Conservation (phyloP, 2,329 filamentous ascomycete genomes). For the Cercospora zeae-maydis region DNA sequence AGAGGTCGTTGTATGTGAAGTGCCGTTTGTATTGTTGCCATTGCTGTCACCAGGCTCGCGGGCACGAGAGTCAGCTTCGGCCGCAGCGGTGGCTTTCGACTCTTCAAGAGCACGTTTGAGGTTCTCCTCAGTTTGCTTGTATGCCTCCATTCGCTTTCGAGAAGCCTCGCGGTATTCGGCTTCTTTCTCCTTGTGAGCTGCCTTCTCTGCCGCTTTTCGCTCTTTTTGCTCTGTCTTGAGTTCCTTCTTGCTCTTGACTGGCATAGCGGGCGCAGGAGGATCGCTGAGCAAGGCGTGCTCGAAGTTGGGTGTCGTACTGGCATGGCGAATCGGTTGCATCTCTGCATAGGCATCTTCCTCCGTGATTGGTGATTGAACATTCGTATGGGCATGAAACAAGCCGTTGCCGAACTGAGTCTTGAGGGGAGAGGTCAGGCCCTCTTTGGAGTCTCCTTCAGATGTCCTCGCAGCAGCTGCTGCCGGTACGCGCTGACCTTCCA, state of each 20-base stretch:
- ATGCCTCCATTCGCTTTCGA: slow-evolving; percentile 52
- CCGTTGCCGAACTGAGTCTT: slow-evolving; percentile 29
- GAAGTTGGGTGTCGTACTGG: slow-evolving; percentile 57
- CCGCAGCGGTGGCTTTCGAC: slow-evolving; percentile 60
- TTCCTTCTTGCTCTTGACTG: slow-evolving; percentile 67
- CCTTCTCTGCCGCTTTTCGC: slow-evolving; percentile 56
- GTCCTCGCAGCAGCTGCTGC: slow-evolving; percentile 41
- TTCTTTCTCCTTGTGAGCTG: slow-evolving; percentile 50
- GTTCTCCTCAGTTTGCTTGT: slow-evolving; percentile 59
- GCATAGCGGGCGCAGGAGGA: slow-evolving; percentile 45
- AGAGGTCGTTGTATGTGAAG: not conserved
- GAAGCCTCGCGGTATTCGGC: slow-evolving; percentile 35
- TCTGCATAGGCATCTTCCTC: slow-evolving; percentile 23
- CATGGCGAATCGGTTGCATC: slow-evolving; percentile 62
- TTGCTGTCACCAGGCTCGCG: slow-evolving; percentile 24
- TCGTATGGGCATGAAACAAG: slow-evolving; percentile 32
- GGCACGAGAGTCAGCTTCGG: slow-evolving; percentile 44
- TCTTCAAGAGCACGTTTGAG: slow-evolving; percentile 61
- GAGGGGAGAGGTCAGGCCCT: slow-evolving; percentile 24
- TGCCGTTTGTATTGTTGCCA: slow-evolving; percentile 2
- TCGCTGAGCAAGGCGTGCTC: slow-evolving; percentile 33
- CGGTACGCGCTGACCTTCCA: slow-evolving; percentile 61
- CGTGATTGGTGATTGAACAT: slow-evolving; percentile 13
- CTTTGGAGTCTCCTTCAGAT: slow-evolving; percentile 33
- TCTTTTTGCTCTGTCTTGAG: slow-evolving; percentile 56